phyloP scores from a whole-genome alignment of 192 early-diverging fungal genomes.

The Mortierella antarctica region DNA sequence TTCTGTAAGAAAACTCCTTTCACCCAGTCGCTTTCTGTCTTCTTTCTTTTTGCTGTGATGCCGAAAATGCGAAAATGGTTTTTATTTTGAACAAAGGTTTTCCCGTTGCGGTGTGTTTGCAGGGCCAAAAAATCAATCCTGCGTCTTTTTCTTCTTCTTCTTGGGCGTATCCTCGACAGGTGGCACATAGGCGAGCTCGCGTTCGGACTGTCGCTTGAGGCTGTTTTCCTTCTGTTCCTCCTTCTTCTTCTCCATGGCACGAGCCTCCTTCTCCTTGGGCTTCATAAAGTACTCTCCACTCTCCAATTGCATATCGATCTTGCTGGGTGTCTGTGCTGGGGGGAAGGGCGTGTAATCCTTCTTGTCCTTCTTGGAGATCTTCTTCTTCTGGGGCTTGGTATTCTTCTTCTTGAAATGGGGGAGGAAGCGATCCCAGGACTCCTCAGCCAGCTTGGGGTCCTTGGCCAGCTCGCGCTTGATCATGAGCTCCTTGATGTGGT shows the following conservation, averaged over 20 bases:
- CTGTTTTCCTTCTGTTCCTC: constrained; percentile 75
- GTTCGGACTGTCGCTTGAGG: constrained; percentile 74
- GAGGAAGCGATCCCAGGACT: constrained; percentile 98
- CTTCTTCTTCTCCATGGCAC: constrained; percentile 77
- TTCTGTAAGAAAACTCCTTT: neutral
- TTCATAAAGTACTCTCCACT: constrained; percentile 97
- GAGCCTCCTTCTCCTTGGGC: constrained; percentile 71
- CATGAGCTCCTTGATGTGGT: constrained; percentile 99
- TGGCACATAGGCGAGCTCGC: constrained; percentile 84
- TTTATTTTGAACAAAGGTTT: constrained; percentile 12
- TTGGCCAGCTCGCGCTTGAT: constrained; percentile 98
- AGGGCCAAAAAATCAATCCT: constrained; percentile 2
- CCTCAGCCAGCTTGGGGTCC: constrained; percentile 91
- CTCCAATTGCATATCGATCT: constrained; percentile 94
- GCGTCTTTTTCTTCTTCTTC: constrained; percentile 54
- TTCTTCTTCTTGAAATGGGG: constrained; percentile 97
- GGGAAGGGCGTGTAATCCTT: constrained; percentile 94
- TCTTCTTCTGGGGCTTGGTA: constrained; percentile 75
- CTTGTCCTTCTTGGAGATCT: constrained; percentile 68
- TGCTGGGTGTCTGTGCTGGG: constrained; percentile 83
- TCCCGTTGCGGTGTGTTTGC: neutral
- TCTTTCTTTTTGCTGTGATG: neutral
- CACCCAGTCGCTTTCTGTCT: neutral
- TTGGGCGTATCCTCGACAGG: constrained; percentile 70
- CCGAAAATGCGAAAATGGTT: neutral